phyloP scores from a whole-genome alignment of 1,284 basidiomycete species.

The Caloboletus firmus region DNA sequence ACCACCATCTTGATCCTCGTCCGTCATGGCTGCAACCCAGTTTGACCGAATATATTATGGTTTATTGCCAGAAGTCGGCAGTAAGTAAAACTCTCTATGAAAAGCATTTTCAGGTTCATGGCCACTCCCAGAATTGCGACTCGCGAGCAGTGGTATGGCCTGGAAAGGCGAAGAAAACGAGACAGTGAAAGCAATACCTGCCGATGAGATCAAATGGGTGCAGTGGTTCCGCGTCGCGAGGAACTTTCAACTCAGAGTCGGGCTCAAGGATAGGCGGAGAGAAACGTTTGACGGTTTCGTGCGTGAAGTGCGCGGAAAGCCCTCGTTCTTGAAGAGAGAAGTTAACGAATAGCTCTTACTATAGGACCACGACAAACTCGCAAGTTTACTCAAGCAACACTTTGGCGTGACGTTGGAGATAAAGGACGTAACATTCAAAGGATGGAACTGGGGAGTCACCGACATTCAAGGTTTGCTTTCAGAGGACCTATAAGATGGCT shows the following conservation, averaged over 20 bases:
- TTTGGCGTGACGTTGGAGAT: slow-evolving; percentile 85
- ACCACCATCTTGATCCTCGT: slow-evolving; percentile 1
- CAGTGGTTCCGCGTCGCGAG: slow-evolving; percentile 92
- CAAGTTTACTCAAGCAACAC: slow-evolving; percentile 77
- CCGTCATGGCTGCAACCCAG: slow-evolving; percentile 60
- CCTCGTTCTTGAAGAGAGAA: background rate
- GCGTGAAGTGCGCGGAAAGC: slow-evolving; percentile 64
- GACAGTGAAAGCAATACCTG: slow-evolving; percentile 63
- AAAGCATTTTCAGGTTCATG: slow-evolving; percentile 1
- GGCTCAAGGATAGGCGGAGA: slow-evolving; percentile 71
- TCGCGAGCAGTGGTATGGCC: slow-evolving; percentile 86
- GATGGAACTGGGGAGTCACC: slow-evolving; percentile 98
- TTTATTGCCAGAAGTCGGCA: slow-evolving; percentile 72
- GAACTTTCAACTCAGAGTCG: slow-evolving; percentile 86
- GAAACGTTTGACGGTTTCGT: slow-evolving; percentile 95
- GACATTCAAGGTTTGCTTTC: slow-evolving; percentile 81
- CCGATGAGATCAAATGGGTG: slow-evolving; percentile 80
- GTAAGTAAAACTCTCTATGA: slow-evolving; percentile 47
- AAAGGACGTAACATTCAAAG: slow-evolving; percentile 87
- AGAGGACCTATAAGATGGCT: background rate
- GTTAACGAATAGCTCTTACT: background rate
- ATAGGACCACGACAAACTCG: slow-evolving; percentile 82
- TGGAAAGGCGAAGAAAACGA: slow-evolving; percentile 83
- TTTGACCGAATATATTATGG: slow-evolving; percentile 85
- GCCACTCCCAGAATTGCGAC: slow-evolving; percentile 70